Evolutionary conservation across 2,329 filamentous ascomycete species (phyloP).

Genomic region (Talaromyces sp.): DNA sequence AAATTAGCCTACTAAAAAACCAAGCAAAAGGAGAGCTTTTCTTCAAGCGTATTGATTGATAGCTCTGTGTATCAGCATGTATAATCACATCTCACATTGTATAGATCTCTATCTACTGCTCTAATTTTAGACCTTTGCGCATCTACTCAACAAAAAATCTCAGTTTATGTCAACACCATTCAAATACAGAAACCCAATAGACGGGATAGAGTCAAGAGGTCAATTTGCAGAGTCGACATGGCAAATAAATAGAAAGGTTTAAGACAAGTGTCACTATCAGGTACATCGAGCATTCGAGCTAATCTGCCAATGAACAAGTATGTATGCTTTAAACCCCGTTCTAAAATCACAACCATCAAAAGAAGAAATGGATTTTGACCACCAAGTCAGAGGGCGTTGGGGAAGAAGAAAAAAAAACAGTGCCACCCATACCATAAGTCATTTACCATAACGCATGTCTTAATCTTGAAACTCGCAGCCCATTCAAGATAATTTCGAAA

Average conservation of each 20-base stretch:
- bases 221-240: too few relatives aligned
- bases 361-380: not conserved
- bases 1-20: not conserved
- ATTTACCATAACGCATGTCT: not conserved
- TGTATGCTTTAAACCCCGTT: not conserved
- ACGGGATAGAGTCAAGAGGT: too few relatives aligned
- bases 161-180: not conserved
- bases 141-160: not conserved
- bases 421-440: not conserved
- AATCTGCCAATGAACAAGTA: not conserved
- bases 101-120: not conserved
- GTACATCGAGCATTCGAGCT: not conserved
- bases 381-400: not conserved
- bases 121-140: not conserved
- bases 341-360: not conserved
- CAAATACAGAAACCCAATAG: not conserved
- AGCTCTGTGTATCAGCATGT: not conserved
- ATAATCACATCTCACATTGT: not conserved
- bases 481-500: not conserved
- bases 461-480: not conserved
- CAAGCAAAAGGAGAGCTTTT: not conserved
- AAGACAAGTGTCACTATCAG: not conserved
- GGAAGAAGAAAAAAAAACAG: not conserved
- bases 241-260: too few relatives aligned
- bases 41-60: not conserved